phyloP scores from a whole-genome alignment of 2,329 filamentous ascomycete genomes.

The Aspergillus carbonarius region DNA sequence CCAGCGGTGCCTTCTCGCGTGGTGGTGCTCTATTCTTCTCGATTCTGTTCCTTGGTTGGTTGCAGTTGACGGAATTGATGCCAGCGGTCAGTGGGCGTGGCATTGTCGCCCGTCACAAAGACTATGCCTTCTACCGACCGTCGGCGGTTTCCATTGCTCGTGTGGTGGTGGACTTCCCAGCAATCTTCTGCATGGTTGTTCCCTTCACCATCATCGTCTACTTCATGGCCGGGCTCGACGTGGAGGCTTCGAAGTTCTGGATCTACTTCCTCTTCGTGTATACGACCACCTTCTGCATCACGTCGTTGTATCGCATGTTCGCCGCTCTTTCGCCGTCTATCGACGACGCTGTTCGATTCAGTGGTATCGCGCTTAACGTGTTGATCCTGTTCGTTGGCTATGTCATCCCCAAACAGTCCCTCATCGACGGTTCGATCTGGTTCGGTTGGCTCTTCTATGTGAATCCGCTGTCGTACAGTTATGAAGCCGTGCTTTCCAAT shows the following conservation, averaged over 20 bases:
- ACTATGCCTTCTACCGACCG: conserved; percentile 69
- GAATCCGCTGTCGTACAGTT: conserved; percentile 59
- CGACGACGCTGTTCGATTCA: conserved; percentile 65
- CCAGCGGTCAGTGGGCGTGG: conserved; percentile 70
- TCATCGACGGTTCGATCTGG: conserved; percentile 62
- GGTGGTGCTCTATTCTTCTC: conserved; percentile 67
- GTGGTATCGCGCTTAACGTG: conserved; percentile 60
- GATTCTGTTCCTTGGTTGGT: conserved; percentile 65
- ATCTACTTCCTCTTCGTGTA: conserved; percentile 66
- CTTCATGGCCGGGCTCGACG: conserved; percentile 62
- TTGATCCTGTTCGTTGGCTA: conserved; percentile 66
- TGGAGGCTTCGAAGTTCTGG: conserved; percentile 63
- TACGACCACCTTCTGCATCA: conserved; percentile 61
- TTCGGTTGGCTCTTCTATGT: conserved; percentile 63
- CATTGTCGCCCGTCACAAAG: conserved; percentile 67
- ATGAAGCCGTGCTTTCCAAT: conserved; percentile 67
- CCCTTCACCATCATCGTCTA: conserved; percentile 65
- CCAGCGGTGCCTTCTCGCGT: conserved; percentile 62
- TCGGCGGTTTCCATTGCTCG: conserved; percentile 63
- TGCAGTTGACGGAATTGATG: conserved; percentile 76
- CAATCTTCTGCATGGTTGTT: conserved; percentile 58
- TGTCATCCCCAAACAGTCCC: conserved; percentile 63
- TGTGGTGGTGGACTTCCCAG: conserved; percentile 62
- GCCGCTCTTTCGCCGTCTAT: conserved; percentile 63
- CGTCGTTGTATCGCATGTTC: conserved; percentile 65